These are phyloP conservation scores for Lasiosphaeris hirsuta DNA, from an alignment of 495 filamentous ascomycete genomes.

Conservation along the genomic window DNA sequence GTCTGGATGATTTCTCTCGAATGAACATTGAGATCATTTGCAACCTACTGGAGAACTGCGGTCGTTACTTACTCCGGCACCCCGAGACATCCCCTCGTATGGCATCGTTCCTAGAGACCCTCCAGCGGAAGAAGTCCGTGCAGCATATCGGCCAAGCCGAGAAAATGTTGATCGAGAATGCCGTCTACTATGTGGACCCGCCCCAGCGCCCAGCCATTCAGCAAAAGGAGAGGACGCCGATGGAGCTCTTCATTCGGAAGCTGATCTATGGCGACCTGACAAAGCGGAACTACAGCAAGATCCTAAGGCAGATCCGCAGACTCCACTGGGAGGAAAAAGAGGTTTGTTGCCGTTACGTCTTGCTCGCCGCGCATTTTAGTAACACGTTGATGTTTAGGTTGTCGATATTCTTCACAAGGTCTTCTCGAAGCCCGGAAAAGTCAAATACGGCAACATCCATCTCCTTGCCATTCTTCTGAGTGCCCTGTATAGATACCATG, in stretches of 20 bases:
- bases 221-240: conserved; percentile 91
- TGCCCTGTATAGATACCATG: conserved; percentile 84
- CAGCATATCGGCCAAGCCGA: conserved; percentile 95
- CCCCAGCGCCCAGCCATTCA: conserved; percentile 89
- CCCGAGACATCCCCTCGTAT: conserved; percentile 91
- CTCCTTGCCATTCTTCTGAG: conserved; percentile 88
- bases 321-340: conserved; percentile 96
- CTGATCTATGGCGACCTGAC: conserved; percentile 90
- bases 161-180: conserved; percentile 97
- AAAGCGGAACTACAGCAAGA: conserved; percentile 88
- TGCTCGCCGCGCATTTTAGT: conserved; percentile 7
- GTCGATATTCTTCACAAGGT: conserved; percentile 82
- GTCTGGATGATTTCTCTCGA: conserved; percentile 93
- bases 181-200: conserved; percentile 96
- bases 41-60: conserved; percentile 95
- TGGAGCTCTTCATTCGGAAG: conserved; percentile 88
- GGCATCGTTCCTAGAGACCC: conserved; percentile 87
- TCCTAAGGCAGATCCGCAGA: conserved; percentile 87
- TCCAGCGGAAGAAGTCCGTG: conserved; percentile 92
- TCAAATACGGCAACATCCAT: conserved; percentile 97
- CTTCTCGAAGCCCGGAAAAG: conserved; percentile 92
- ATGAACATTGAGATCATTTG: conserved; percentile 99
- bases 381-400: conserved; percentile 46
- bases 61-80: conserved; percentile 88
- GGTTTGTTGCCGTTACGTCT: conserved; percentile 37